Conservation (phyloP, 2,329 filamentous ascomycete species). For the Drechslerella coelobrocha region DNA sequence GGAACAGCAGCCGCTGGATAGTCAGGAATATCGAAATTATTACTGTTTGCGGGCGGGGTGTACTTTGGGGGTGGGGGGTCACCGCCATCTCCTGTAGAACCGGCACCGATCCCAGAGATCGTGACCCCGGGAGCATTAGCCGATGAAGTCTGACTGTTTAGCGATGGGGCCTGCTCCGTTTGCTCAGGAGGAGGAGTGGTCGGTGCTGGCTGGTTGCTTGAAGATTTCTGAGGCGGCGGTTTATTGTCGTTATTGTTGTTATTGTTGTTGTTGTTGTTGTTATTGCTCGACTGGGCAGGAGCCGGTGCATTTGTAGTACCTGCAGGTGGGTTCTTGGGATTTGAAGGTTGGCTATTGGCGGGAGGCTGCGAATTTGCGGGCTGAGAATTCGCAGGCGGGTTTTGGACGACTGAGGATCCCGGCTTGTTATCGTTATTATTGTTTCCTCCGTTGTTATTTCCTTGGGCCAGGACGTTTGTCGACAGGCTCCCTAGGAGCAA, state of each 20-base stretch:
- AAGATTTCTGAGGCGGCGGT: background rate
- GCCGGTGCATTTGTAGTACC: background rate
- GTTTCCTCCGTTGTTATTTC: constrained; percentile 15
- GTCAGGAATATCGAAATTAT: constrained; percentile 32
- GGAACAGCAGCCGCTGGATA: constrained; percentile 64
- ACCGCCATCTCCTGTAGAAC: background rate
- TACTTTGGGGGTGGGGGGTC: constrained; percentile 46
- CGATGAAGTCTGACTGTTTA: background rate
- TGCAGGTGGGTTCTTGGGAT: background rate
- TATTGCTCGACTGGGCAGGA: background rate
- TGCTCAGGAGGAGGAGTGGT: constrained; percentile 1
- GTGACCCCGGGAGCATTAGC: background rate
- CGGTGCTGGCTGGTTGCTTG: constrained; percentile 12
- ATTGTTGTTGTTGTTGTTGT: background rate
- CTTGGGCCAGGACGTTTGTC: constrained; percentile 37
- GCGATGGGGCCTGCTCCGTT: constrained; percentile 23
- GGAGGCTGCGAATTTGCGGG: constrained; percentile 1
- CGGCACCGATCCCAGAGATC: background rate
- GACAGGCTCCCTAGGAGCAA: constrained; percentile 37
- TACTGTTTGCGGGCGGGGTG: constrained; percentile 39
- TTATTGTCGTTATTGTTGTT: constrained; percentile 3
- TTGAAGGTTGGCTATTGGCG: background rate
- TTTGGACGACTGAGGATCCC: constrained; percentile 1
- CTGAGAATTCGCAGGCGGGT: background rate
- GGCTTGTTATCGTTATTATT: constrained; percentile 20